phyloP scores from a whole-genome alignment of 2,329 filamentous ascomycete species.

The Pseudogymnoascus sp. region DNA sequence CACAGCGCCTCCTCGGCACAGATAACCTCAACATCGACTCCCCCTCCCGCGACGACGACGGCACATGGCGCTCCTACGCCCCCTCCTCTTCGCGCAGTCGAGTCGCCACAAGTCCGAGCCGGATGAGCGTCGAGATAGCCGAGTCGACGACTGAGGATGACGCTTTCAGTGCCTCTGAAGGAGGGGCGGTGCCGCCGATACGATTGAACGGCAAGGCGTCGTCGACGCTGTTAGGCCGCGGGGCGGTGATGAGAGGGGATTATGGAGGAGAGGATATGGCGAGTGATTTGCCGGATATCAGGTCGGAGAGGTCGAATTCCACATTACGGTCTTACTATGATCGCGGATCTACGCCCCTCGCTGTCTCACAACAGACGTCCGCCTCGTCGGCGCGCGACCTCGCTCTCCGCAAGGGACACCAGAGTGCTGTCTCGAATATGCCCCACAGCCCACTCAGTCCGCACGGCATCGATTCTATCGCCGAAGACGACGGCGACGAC shows the following conservation, averaged over 20 bases:
- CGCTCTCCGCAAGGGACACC: constrained; percentile 30
- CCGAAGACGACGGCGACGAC: neutral
- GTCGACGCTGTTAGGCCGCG: constrained; percentile 35
- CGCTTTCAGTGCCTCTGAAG: constrained; percentile 22
- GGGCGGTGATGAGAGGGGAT: neutral
- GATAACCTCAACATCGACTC: constrained; percentile 39
- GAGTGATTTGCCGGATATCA: constrained; percentile 28
- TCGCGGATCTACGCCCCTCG: constrained; percentile 32
- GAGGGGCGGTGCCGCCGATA: constrained; percentile 19
- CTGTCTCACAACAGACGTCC: constrained; percentile 35
- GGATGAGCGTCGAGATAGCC: constrained; percentile 33
- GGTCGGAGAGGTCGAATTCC: constrained; percentile 34
- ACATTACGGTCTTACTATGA: constrained; percentile 39
- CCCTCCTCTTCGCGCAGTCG: constrained; percentile 11
- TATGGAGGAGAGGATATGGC: constrained; percentile 24
- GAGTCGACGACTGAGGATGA: constrained; percentile 22
- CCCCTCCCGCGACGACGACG: constrained; percentile 19
- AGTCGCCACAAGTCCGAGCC: constrained; percentile 28
- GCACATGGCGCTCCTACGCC: constrained; percentile 13
- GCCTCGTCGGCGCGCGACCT: constrained; percentile 33
- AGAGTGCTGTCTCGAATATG: constrained; percentile 16
- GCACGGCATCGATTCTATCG: neutral
- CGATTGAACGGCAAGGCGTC: constrained; percentile 35
- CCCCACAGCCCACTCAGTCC: neutral
- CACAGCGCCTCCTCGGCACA: constrained; percentile 25